A percentile compares a stretch with the other conserved stretches of the same genome.
These are phyloP conservation scores for Cardiospermum halicacabum DNA, from an alignment of 345 rosid genomes.

Conservation along the genomic window DNA sequence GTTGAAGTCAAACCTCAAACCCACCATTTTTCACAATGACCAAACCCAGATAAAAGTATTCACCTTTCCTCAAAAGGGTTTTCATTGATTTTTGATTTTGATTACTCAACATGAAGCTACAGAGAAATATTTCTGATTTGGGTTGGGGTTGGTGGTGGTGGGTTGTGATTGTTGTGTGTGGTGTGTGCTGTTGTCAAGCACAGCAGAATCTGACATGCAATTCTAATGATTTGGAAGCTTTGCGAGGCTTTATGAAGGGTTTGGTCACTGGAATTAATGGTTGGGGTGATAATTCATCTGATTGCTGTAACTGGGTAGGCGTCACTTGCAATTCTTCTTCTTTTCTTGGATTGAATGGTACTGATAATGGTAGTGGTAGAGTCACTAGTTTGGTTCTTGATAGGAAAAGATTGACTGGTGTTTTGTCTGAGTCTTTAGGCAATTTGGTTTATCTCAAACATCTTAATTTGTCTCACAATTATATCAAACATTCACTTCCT, in stretches of 20 bases:
- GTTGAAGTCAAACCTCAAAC: no score
- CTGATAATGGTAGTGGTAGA: constrained; percentile 27
- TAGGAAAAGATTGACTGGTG: constrained; percentile 38
- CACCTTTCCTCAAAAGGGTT: no score
- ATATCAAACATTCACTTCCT: constrained; percentile 45
- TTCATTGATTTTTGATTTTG: no score
- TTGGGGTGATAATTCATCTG: constrained; percentile 34
- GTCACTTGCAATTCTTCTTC: constrained; percentile 45
- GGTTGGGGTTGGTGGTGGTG: constrained; percentile 21
- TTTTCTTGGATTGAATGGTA: constrained; percentile 26
- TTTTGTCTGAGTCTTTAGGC: constrained; percentile 41
- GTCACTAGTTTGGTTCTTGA: constrained; percentile 43
- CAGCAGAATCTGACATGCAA: constrained; percentile 38
- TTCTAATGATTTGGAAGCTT: constrained; percentile 43
- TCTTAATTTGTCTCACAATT: constrained; percentile 59
- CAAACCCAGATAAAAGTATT: no score
- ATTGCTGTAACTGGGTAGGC: constrained; percentile 68
- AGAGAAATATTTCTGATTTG: constrained; percentile 30
- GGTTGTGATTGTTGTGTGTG: constrained; percentile 30
- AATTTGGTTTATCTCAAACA: constrained; percentile 38
- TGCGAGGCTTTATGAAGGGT: constrained; percentile 34
- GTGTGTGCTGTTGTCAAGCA: constrained; percentile 25
- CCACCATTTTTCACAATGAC: no score
- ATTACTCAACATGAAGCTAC: neutral
- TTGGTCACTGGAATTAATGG: constrained; percentile 35